Percentiles rank a stretch among this genome's conserved stretches.
These are phyloP conservation scores for Seminavis robusta DNA, from an alignment of 108 stramenopile genomes.

Conservation along the genomic window DNA sequence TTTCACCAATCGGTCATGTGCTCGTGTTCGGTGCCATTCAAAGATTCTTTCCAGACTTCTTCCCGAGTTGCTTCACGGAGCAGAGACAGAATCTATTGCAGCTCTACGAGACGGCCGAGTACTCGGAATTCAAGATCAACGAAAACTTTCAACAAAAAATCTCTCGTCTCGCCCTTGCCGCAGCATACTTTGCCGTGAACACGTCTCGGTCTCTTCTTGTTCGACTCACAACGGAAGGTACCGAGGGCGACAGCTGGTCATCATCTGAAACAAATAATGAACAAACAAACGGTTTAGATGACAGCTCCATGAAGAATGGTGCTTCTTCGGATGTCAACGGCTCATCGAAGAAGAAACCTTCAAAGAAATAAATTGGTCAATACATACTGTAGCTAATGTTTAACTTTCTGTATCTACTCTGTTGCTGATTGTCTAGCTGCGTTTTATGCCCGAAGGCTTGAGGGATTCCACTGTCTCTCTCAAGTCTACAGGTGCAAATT, in stretches of 20 bases:
- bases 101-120: slow-evolving; percentile 84
- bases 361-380: neutral
- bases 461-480: too few relatives aligned
- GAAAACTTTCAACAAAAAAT: slow-evolving; percentile 44
- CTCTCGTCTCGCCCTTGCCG: neutral
- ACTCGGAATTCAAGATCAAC: slow-evolving; percentile 77
- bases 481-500: slow-evolving; percentile 2
- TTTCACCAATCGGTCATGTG: slow-evolving; percentile 96
- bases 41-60: slow-evolving; percentile 96
- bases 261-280: neutral
- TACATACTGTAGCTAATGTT: neutral
- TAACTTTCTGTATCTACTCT: neutral
- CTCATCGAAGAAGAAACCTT: neutral
- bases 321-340: neutral
- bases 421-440: too few relatives aligned
- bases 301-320: neutral
- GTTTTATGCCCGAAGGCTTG: too few relatives aligned
- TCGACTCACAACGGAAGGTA: neutral
- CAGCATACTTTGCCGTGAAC: neutral
- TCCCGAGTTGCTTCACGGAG: slow-evolving; percentile 96
- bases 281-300: neutral
- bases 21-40: slow-evolving; percentile 96
- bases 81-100: slow-evolving; percentile 91
- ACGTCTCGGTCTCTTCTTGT: neutral
- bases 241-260: too few relatives aligned